phyloP scores from a whole-genome alignment of 495 filamentous ascomycete genomes.

The Tuber brumale region DNA sequence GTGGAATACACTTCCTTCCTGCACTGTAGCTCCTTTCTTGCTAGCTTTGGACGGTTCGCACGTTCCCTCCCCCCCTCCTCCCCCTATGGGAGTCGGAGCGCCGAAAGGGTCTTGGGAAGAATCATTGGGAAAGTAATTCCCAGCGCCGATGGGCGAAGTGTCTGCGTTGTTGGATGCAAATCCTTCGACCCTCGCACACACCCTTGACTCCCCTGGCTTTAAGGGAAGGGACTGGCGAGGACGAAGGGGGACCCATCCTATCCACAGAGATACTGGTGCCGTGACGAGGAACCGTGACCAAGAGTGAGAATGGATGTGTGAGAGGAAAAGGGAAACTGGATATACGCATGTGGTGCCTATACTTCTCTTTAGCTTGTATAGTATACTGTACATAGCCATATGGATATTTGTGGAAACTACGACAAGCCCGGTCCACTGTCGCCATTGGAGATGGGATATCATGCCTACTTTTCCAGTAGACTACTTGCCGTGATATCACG shows the following conservation, averaged over 20 bases:
- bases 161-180: conserved; percentile 33
- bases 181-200: conserved; percentile 38
- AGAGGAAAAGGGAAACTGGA: not conserved
- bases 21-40: conserved; percentile 14
- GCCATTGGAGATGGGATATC: not conserved
- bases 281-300: not conserved
- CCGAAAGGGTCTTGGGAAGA: conserved; percentile 32
- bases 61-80: conserved; percentile 21
- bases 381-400: not conserved
- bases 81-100: conserved; percentile 28
- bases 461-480: not conserved
- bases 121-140: conserved; percentile 23
- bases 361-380: not conserved
- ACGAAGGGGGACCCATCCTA: not conserved
- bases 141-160: conserved; percentile 27
- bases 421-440: not conserved
- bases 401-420: not conserved
- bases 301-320: not conserved
- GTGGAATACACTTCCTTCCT: not conserved
- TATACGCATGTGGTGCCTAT: not conserved
- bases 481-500: not conserved
- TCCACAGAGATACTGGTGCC: not conserved
- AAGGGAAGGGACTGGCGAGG: not conserved
- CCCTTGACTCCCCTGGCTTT: not conserved
- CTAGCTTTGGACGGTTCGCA: conserved; percentile 34